A percentile compares a stretch with the other conserved stretches of the same genome.
phyloP scores from a whole-genome alignment of 2,329 filamentous ascomycete genomes.

The Penicillium polonicum region DNA sequence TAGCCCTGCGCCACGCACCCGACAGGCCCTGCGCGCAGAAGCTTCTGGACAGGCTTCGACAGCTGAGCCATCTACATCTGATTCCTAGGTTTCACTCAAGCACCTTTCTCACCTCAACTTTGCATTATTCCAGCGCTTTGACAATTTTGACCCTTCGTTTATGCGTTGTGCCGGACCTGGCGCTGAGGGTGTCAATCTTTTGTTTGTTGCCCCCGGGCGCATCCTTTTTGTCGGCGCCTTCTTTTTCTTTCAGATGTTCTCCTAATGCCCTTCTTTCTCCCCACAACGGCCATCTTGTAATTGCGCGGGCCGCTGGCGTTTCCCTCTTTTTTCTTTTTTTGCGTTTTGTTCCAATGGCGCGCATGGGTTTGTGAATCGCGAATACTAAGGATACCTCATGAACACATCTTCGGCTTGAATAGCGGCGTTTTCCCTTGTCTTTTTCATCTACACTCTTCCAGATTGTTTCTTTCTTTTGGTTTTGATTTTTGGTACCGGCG shows the following conservation, averaged over 20 bases:
- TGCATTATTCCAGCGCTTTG: neutral
- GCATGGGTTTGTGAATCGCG: slow-evolving; percentile 9
- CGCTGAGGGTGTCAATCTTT: neutral
- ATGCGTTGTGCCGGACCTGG: neutral
- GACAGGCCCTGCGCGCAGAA: neutral
- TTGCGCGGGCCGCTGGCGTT: neutral
- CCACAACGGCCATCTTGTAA: slow-evolving; percentile 11
- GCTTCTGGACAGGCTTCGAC: neutral
- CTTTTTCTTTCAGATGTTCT: neutral
- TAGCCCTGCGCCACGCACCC: slow-evolving; percentile 4
- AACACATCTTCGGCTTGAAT: slow-evolving; percentile 1
- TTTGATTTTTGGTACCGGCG: neutral
- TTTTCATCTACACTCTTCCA: neutral
- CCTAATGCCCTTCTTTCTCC: neutral
- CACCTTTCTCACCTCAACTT: neutral
- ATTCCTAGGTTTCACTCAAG: neutral
- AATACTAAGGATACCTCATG: slow-evolving; percentile 12
- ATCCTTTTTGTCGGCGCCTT: neutral
- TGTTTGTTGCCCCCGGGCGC: neutral
- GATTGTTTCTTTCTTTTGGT: neutral
- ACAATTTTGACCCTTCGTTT: neutral
- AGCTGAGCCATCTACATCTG: neutral
- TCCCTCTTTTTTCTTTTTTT: neutral
- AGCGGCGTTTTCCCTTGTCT: slow-evolving; percentile 10
- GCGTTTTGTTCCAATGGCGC: neutral